phyloP scores from a whole-genome alignment of 257 asterid genomes.

The Solanum stenotomum region DNA sequence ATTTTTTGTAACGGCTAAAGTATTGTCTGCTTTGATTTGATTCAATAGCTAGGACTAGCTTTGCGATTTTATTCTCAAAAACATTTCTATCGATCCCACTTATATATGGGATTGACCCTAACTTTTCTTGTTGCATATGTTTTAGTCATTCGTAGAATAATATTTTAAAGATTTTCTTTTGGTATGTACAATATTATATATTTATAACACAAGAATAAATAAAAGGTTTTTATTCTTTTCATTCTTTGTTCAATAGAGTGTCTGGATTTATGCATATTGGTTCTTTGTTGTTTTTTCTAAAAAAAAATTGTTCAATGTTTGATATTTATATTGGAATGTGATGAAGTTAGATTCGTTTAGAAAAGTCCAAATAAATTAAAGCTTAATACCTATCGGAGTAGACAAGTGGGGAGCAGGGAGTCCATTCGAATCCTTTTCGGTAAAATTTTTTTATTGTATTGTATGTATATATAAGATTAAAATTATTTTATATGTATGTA shows the following conservation, averaged over 20 bases:
- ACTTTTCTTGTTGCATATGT: neutral
- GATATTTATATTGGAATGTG: neutral
- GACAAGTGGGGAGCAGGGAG: neutral
- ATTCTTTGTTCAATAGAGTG: neutral
- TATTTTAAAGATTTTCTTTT: neutral
- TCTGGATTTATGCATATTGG: neutral
- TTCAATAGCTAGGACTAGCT: neutral
- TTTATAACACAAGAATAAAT: neutral
- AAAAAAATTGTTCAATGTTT: neutral
- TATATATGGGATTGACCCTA: neutral
- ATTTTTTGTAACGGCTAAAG: neutral
- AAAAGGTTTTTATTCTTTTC: neutral
- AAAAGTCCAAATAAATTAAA: neutral
- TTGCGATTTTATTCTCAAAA: neutral
- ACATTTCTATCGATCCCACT: neutral
- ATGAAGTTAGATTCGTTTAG: neutral
- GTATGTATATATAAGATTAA: no score
- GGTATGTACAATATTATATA: no score
- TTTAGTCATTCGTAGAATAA: neutral
- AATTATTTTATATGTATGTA: no score
- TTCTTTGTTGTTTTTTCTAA: neutral
- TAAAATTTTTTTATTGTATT: fast-evolving
- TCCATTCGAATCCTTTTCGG: neutral
- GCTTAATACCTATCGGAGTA: neutral
- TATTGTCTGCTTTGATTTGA: neutral